Percentiles rank a stretch among this genome's conserved stretches.
Evolutionary conservation across 139 green algal species (phyloP).

Genomic region (Closterium sp.): DNA sequence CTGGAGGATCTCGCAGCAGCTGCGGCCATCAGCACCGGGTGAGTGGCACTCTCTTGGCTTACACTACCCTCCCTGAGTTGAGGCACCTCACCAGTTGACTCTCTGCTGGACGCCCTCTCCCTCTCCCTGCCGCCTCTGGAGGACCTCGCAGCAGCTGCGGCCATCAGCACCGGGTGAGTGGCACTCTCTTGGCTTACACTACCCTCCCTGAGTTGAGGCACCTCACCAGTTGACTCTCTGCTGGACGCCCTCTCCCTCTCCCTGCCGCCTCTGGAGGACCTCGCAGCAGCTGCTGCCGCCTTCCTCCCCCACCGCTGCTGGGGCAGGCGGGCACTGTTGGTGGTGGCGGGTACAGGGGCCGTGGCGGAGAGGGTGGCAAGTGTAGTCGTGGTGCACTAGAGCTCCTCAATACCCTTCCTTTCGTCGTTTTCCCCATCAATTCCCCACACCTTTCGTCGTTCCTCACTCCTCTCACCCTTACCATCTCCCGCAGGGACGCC

Average conservation of each 20-base stretch:
- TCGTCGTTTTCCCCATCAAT: not conserved
- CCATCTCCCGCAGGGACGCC: no score
- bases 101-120: constrained; percentile 40
- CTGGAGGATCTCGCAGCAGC: constrained; percentile 23
- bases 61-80: no score
- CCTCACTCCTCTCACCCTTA: no score
- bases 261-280: constrained; percentile 36
- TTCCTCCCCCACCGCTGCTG: constrained; percentile 9
- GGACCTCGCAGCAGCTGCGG: not conserved
- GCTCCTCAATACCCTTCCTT: not conserved
- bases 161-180: not conserved
- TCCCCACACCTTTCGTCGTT: no score
- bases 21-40: not conserved
- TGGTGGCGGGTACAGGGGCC: no score
- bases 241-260: constrained; percentile 34
- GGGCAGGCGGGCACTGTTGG: no score
- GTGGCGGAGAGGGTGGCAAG: constrained; percentile 10
- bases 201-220: no score
- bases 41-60: no score
- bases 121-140: constrained; percentile 33
- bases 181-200: no score
- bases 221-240: constrained; percentile 21
- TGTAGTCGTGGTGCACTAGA: not conserved
- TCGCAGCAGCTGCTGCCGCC: not conserved
- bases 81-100: constrained; percentile 4